A percentile compares a stretch with the other conserved stretches of the same genome.
These are phyloP conservation scores for Tricholoma sp. DNA, from an alignment of 768 basidiomycete species.

Conservation along the genomic window DNA sequence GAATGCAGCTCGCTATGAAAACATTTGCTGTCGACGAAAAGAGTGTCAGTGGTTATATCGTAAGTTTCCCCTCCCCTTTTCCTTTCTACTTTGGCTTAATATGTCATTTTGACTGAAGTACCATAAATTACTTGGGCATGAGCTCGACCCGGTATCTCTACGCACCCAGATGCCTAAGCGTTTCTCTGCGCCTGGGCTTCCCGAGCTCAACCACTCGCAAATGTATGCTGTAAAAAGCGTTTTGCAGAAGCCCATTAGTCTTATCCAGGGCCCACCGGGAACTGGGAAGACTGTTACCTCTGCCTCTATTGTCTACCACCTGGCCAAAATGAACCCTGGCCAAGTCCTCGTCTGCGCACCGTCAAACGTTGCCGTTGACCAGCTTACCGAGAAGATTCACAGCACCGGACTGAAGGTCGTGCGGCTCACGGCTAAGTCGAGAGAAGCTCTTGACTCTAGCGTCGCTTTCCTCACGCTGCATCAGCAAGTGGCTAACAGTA, in stretches of 20 bases:
- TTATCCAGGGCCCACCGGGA: slow-evolving; percentile 98
- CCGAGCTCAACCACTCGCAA: slow-evolving; percentile 98
- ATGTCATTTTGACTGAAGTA: slow-evolving; percentile 48
- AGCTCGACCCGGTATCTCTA: slow-evolving; percentile 89
- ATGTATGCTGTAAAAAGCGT: slow-evolving; percentile 99
- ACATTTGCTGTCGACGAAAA: slow-evolving; percentile 99
- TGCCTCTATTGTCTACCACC: slow-evolving; percentile 96
- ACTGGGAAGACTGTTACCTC: slow-evolving; percentile 99
- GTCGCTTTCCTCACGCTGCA: slow-evolving; percentile 92
- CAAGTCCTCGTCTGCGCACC: slow-evolving; percentile 99
- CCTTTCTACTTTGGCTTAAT: background rate
- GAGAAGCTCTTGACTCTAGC: slow-evolving; percentile 96
- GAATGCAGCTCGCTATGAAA: slow-evolving; percentile 99
- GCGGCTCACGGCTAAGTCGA: slow-evolving; percentile 94
- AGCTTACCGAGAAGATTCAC: slow-evolving; percentile 98
- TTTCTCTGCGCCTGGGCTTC: slow-evolving; percentile 95
- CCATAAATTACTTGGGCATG: slow-evolving; percentile 97
- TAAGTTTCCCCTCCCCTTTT: slow-evolving; percentile 34
- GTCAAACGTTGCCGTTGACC: slow-evolving; percentile 98
- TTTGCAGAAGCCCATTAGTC: slow-evolving; percentile 92
- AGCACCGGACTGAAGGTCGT: slow-evolving; percentile 98
- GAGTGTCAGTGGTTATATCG: slow-evolving; percentile 98
- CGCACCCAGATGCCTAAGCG: slow-evolving; percentile 94
- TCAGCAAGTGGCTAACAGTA: slow-evolving; percentile 95
- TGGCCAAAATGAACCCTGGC: slow-evolving; percentile 99